Evolutionary conservation across 176 grass and related monocot species (phyloP).

Genomic region (Bromus sterilis): DNA sequence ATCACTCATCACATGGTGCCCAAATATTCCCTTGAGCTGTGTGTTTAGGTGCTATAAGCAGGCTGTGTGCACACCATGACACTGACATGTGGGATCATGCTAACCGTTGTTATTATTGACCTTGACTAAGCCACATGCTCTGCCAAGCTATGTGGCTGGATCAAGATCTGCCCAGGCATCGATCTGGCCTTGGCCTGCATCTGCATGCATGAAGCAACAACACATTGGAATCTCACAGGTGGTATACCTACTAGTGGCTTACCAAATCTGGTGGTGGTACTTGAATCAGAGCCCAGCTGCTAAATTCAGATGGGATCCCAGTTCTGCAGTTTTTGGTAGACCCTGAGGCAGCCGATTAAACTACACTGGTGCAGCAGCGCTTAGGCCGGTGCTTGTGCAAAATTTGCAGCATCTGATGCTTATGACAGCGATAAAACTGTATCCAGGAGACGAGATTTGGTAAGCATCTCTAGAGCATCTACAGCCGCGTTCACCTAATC

Average conservation of each 20-base stretch:
- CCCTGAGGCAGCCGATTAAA: neutral
- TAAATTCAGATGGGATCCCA: neutral
- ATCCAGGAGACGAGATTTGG: no score
- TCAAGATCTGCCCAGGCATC: conserved; percentile 13
- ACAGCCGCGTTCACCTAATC: no score
- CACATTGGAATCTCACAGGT: conserved; percentile 10
- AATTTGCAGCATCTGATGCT: neutral
- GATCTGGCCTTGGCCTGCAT: neutral
- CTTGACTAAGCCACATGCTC: neutral
- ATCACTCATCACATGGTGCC: neutral
- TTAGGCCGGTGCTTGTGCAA: neutral
- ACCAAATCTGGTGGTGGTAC: neutral
- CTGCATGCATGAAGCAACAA: conserved; percentile 5
- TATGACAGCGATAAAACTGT: no score
- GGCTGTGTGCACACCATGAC: neutral
- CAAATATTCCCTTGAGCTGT: neutral
- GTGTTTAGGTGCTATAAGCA: neutral
- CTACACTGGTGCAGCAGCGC: neutral
- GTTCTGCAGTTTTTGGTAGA: conserved; percentile 13
- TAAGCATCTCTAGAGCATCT: no score
- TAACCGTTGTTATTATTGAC: conserved; percentile 2
- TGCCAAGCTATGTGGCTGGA: neutral
- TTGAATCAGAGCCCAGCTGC: neutral
- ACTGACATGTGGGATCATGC: neutral
- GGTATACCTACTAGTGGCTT: neutral